Base-by-base conservation (phyloP, 495 filamentous ascomycete genomes). In the Neurospora sp. region DNA sequence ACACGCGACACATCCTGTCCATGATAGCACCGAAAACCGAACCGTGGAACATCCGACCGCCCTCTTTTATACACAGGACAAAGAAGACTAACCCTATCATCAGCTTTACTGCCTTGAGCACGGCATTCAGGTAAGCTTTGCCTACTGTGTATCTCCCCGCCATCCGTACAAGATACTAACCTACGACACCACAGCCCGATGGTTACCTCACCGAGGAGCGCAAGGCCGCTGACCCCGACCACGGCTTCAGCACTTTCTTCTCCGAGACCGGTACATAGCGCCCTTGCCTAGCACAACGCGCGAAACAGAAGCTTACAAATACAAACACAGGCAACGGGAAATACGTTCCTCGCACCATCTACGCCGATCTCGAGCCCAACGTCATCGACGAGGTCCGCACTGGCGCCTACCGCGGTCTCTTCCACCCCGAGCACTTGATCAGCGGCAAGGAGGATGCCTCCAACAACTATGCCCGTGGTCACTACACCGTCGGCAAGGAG, bases 61-160 rank as follows among this genome's bases (percentile, higher is more conserved):
- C 39, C 31, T 68, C 17, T 44, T 16, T 4, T n/a, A 22, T 38
- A 7, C 17, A 27, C 37, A 9, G 45, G 39, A 70, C 40, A 38
- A 44, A 39, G 71, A 44, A 75, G 74, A 61, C 77, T 79, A 70
- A 80, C 74, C 12, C 16, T 16, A 22, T 73, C 71, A 72, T 73
- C 84, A 99, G 96, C 93, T 99, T 72, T 99, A 99, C 90, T 99
- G 96, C 87, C 92, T 99, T 79, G 96, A 99, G 88, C 96, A 99
- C 84, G 96, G 96, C 80, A 99, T 99, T 80, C 93, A 97, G 93
- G 95, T 97, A 90, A 59, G 7, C 45, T 70, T 37, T 20, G 5
- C 16, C 10, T 31, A 31, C 27, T 31, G 27, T 31, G 27, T 69
- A 38, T 41, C 27, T 69, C 42, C 53, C 40, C 70, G 16, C 35